Percentiles rank a stretch among this genome's conserved stretches.
These are phyloP conservation scores for Sambucus nigra DNA, from an alignment of 129 eudicot species.

Conservation along the genomic window DNA sequence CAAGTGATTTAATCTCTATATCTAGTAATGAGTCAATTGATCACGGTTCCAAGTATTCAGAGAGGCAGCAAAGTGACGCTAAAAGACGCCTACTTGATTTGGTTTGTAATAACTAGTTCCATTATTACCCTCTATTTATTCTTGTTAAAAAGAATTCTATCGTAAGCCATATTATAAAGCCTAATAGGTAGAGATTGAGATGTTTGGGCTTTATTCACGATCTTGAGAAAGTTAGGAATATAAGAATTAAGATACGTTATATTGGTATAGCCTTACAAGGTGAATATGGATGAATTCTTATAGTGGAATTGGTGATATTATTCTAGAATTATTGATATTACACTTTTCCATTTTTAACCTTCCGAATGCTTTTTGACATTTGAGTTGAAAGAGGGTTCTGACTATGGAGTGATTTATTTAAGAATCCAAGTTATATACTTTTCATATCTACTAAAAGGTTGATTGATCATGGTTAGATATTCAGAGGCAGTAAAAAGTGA, in stretches of 20 bases:
- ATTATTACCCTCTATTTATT: not conserved
- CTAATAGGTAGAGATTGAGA: constrained; percentile 3
- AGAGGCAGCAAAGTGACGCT: constrained; percentile 45
- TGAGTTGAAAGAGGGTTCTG: too few relatives aligned
- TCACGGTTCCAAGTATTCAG: constrained; percentile 27
- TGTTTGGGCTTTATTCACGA: constrained; percentile 5
- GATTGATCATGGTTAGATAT: not conserved
- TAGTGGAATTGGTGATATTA: too few relatives aligned
- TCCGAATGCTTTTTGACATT: not conserved
- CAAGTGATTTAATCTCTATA: constrained; percentile 56
- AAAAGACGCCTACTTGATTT: constrained; percentile 71
- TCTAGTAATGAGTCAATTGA: constrained; percentile 25
- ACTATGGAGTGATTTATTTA: not conserved
- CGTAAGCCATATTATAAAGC: constrained; percentile 4
- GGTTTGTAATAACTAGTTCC: constrained; percentile 32
- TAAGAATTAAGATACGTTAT: not conserved
- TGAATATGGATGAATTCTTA: too few relatives aligned
- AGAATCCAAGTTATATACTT: not conserved
- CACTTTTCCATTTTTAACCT: not conserved
- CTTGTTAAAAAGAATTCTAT: constrained; percentile 1
- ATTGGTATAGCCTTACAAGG: too few relatives aligned
- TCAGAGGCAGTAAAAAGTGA: not conserved
- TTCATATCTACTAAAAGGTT: not conserved
- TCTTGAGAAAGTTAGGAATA: not conserved
- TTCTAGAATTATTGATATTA: not conserved